Evolutionary conservation across 1,284 basidiomycete genomes (phyloP).

Genomic region (Ceratobasidium sp.): DNA sequence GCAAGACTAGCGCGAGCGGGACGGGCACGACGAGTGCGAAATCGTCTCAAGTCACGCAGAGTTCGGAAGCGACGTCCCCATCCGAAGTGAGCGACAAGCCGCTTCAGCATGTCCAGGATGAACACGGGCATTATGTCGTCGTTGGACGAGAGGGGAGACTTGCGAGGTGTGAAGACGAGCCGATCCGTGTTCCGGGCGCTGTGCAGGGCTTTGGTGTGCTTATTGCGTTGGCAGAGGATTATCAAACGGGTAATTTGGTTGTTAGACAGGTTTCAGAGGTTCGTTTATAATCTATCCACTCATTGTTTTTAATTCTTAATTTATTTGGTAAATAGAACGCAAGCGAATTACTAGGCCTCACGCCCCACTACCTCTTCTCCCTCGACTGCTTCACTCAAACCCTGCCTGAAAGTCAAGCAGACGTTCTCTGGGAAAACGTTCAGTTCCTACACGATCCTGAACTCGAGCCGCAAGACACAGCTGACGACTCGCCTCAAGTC

Average conservation of each 20-base stretch:
- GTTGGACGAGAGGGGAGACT: conserved; percentile 80
- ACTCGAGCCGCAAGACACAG: conserved; percentile 59
- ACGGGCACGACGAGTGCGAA: neutral
- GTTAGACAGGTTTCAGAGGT: conserved; percentile 90
- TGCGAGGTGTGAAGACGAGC: conserved; percentile 86
- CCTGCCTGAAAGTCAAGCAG: conserved; percentile 78
- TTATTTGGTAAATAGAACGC: conserved; percentile 66
- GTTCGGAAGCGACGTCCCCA: neutral
- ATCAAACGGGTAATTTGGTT: conserved; percentile 70
- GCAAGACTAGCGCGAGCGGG: neutral
- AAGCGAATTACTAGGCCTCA: conserved; percentile 78
- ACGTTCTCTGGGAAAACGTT: conserved; percentile 83
- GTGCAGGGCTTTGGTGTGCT: conserved; percentile 90
- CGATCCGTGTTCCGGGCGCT: conserved; percentile 87
- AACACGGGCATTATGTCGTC: conserved; percentile 81
- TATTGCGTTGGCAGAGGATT: conserved; percentile 78
- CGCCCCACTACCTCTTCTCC: conserved; percentile 83
- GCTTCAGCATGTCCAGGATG: conserved; percentile 73
- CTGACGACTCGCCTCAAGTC: conserved; percentile 67
- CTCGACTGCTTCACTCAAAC: conserved; percentile 83
- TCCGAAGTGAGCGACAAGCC: conserved; percentile 50
- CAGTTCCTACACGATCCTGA: conserved; percentile 73
- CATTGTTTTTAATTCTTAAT: conserved; percentile 37
- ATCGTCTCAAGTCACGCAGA: neutral
- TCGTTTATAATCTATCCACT: conserved; percentile 50